Evolutionary conservation across 371 early-diverging fungal species (phyloP), one percentile per base, ranked within the genome.

Genomic region (Mortierella sp.): DNA sequence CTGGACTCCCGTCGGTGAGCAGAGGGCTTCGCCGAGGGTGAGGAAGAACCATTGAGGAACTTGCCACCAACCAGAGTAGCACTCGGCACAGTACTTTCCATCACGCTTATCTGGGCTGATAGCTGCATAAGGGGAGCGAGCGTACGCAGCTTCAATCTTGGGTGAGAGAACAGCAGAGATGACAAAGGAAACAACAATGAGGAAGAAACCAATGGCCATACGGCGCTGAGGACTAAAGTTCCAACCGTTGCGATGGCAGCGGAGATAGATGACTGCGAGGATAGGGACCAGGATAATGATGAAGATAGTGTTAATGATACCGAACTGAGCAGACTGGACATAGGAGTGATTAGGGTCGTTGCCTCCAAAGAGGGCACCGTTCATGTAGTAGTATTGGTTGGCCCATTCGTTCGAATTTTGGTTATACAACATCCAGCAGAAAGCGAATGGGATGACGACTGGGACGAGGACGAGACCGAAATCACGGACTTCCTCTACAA

Each of bases 1-100:
- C 76, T 91, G 87, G 67, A 92, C 83, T 59, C 93, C 94, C 22
- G 89, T 89, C 61, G 90, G 88, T 32, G 88, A 88, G 76, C 91
- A 83, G 28, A 94, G 57, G 55, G 88, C 83, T 77, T 94, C 95
- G 50, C 89, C 92, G 50, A 86, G 68, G 16, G 93, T 87, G 24
- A 94, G 67, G 61, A 93, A 4, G 75, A 92, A 79, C 84, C 91
- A 92, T 59, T 90, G 92, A 65, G 92, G 86, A 47, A 92, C 22
- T 79, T 91, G 90, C 84, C 76, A 84, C 63, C 87, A 76, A 50
- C 70, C 86, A 50, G 84, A 76, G 57, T 77, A 53, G 72, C 85
- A 85, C 57, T 58, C 45, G 40, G 36, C 22, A 58, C 75, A 77
- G 76, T 75, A 72, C 4, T 36, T 52, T 57, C 75, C 72, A 28